Evolutionary conservation across 495 filamentous ascomycete genomes (phyloP).

Genomic region (Aspergillus conjunctus): DNA sequence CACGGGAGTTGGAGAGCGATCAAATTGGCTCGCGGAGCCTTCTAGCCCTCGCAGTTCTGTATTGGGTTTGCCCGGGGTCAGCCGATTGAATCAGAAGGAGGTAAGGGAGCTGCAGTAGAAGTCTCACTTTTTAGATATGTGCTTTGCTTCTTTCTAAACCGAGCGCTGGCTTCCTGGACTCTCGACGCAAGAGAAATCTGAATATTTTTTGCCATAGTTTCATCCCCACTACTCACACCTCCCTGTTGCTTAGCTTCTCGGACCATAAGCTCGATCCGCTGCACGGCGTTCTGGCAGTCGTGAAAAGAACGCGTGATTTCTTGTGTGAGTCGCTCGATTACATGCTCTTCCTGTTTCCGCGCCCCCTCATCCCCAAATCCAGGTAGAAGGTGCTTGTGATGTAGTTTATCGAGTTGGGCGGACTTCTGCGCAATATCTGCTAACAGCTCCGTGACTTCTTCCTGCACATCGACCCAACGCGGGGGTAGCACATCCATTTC

Average conservation of each 20-base stretch:
- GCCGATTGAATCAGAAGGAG: not conserved
- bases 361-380: conserved; percentile 95
- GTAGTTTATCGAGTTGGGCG: conserved; percentile 81
- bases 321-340: conserved; percentile 89
- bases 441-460: conserved; percentile 87
- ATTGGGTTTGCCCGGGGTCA: conserved; percentile 19
- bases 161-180: conserved; percentile 90
- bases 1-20: conserved; percentile 64
- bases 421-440: conserved; percentile 79
- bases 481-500: conserved; percentile 98
- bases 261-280: conserved; percentile 84
- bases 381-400: conserved; percentile 95
- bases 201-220: conserved; percentile 94
- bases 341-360: conserved; percentile 76
- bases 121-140: conserved; percentile 87
- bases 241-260: conserved; percentile 69
- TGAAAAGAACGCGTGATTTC: conserved; percentile 88
- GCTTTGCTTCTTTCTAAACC: conserved; percentile 95
- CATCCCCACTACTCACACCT: conserved; percentile 74
- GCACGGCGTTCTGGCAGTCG: conserved; percentile 82
- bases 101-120: not conserved
- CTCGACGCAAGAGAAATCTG: conserved; percentile 84
- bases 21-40: conserved; percentile 62
- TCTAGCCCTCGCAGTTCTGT: conserved; percentile 83
- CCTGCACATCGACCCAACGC: conserved; percentile 92